These are phyloP conservation scores for Jatropha multifida DNA, from an alignment of 441 rosid genomes.

Conservation along the genomic window DNA sequence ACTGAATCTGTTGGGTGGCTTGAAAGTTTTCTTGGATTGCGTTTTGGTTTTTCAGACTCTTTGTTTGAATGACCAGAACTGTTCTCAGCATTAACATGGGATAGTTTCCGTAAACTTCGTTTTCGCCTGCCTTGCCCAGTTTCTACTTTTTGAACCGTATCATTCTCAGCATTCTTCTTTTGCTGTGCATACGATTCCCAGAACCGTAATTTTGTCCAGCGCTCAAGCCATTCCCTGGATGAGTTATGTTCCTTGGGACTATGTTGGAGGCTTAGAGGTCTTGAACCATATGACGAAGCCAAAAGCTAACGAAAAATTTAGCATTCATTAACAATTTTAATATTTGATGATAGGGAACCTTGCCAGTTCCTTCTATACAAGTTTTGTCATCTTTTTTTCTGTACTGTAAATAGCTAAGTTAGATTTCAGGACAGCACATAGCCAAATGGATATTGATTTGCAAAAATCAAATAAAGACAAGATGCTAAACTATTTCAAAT, in stretches of 20 bases:
- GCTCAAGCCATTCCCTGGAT: conserved; percentile 62
- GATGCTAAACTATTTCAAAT: not conserved
- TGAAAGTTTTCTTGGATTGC: conserved; percentile 48
- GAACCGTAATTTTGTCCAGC: conserved; percentile 67
- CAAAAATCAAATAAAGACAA: not conserved
- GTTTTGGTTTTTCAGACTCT: conserved; percentile 51
- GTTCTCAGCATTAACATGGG: conserved; percentile 38
- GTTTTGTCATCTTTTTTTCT: not conserved
- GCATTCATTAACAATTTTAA: not conserved
- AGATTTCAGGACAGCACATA: not conserved
- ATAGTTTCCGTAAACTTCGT: conserved; percentile 39
- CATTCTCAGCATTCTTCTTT: conserved; percentile 43
- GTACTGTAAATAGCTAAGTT: not conserved
- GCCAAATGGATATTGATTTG: conserved; percentile 1
- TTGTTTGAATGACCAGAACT: conserved; percentile 36
- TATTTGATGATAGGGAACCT: not conserved
- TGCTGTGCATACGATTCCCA: conserved; percentile 51
- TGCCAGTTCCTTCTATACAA: not conserved
- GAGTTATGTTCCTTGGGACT: conserved; percentile 64
- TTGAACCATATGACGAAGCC: conserved; percentile 41
- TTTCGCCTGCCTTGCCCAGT: conserved; percentile 42
- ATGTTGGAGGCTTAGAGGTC: conserved; percentile 52
- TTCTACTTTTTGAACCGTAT: conserved; percentile 36
- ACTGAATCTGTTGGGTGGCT: conserved; percentile 31
- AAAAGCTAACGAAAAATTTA: conserved; percentile 50